phyloP scores from a whole-genome alignment of 139 green algal genomes.

The Nannochloris sp. region DNA sequence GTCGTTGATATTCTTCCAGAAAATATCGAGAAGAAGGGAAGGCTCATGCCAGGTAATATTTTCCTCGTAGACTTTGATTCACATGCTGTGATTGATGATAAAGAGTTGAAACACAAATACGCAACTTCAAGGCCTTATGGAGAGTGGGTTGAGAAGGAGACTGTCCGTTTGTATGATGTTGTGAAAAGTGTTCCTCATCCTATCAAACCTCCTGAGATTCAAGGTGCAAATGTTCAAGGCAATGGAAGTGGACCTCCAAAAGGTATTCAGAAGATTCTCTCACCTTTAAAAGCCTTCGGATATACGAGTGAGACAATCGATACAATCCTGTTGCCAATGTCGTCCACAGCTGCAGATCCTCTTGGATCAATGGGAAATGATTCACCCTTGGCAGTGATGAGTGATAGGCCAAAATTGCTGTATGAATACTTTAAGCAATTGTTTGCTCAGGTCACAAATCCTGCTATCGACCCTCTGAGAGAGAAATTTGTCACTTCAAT shows the following conservation, averaged over 20 bases:
- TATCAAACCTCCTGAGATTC: constrained; percentile 19
- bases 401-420: constrained; percentile 61
- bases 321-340: constrained; percentile 87
- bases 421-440: constrained; percentile 98
- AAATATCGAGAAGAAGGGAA: constrained; percentile 78
- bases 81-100: constrained; percentile 67
- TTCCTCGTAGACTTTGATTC: constrained; percentile 93
- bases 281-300: constrained; percentile 39
- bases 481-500: constrained; percentile 88
- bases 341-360: constrained; percentile 60
- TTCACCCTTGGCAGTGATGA: constrained; percentile 76
- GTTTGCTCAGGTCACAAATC: constrained; percentile 95
- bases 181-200: constrained; percentile 26
- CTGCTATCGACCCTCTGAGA: constrained; percentile 91
- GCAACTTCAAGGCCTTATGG: constrained; percentile 63
- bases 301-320: constrained; percentile 90
- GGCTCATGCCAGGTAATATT: constrained; percentile 95
- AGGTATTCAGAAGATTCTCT: constrained; percentile 23
- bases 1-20: constrained; percentile 84
- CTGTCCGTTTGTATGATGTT: constrained; percentile 56
- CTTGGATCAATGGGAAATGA: constrained; percentile 97
- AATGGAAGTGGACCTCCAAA: not conserved
- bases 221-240: constrained; percentile 22
- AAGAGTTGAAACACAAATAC: constrained; percentile 64
- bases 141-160: constrained; percentile 70